Percentiles rank a stretch among this genome's conserved stretches.
Conservation (phyloP, 2,329 filamentous ascomycete genomes). For the Fusarium keratoplasticum region DNA sequence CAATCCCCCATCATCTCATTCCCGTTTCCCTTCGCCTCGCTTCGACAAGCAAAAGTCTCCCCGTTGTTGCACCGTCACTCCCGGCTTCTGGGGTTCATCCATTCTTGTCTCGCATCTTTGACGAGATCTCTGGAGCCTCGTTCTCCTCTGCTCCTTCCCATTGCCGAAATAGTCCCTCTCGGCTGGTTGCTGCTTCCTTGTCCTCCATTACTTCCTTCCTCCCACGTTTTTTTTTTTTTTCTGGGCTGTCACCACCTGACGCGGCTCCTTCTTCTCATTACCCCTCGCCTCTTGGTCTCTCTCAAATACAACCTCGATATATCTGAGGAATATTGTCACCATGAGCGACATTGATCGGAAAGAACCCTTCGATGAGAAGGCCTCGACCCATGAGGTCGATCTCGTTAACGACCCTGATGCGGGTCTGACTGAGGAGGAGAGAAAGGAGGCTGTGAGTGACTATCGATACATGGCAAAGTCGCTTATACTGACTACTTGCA, state of each 20-base stretch:
- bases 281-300: slow-evolving; percentile 6
- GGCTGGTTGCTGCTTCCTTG: slow-evolving; percentile 39
- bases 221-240: slow-evolving; percentile 35
- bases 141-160: not conserved
- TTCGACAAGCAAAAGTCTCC: slow-evolving; percentile 31
- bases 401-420: slow-evolving; percentile 63
- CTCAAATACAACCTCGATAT: not conserved
- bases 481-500: slow-evolving; percentile 45
- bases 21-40: slow-evolving; percentile 25
- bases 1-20: not conserved
- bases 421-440: slow-evolving; percentile 72
- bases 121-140: slow-evolving; percentile 29
- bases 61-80: slow-evolving; percentile 41
- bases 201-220: slow-evolving; percentile 30
- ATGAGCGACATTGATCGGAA: slow-evolving; percentile 52
- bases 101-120: slow-evolving; percentile 37
- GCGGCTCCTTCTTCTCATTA: slow-evolving; percentile 16
- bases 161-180: slow-evolving; percentile 19
- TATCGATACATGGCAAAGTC: not conserved
- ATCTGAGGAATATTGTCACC: slow-evolving; percentile 11
- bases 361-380: slow-evolving; percentile 44
- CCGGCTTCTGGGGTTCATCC: slow-evolving; percentile 32
- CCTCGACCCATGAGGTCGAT: slow-evolving; percentile 45
- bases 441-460: slow-evolving; percentile 67
- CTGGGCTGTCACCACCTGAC: slow-evolving; percentile 18